Evolutionary conservation across 345 rosid species (phyloP).

Genomic region (Acer yangbiense): DNA sequence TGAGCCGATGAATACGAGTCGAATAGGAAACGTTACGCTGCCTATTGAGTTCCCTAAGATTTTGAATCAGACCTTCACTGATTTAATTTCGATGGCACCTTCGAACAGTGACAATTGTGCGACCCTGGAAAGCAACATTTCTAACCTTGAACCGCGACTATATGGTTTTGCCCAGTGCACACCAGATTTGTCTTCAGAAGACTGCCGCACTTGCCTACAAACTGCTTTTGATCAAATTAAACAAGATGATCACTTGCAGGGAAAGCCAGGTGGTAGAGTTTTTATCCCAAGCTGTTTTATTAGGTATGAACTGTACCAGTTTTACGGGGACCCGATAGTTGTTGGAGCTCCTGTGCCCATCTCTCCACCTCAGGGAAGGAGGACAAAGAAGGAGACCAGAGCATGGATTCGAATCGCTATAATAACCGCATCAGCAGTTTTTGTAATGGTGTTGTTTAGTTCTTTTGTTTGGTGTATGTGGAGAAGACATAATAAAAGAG

Average conservation of each 20-base stretch:
- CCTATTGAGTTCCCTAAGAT: neutral
- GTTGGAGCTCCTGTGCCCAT: neutral
- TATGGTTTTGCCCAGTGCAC: constrained; percentile 26
- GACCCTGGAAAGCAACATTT: neutral
- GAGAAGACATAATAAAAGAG: constrained; percentile 14
- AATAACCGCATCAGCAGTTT: neutral
- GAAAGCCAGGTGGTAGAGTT: neutral
- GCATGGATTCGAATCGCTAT: constrained; percentile 15
- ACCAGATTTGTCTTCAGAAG: neutral
- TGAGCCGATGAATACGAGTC: neutral
- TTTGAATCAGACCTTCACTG: neutral
- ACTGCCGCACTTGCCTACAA: neutral
- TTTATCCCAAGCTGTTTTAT: constrained; percentile 15
- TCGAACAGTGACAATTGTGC: neutral
- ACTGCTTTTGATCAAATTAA: neutral
- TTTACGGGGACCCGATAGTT: neutral
- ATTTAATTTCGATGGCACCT: neutral
- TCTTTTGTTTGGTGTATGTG: neutral
- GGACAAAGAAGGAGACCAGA: neutral
- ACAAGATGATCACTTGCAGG: neutral
- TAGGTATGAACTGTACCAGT: constrained; percentile 17
- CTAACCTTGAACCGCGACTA: neutral
- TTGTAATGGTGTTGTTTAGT: neutral
- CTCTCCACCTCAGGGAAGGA: neutral
- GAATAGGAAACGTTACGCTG: neutral